Conservation (phyloP, 106 monocot genomes). For the Iris macrosiphon region DNA sequence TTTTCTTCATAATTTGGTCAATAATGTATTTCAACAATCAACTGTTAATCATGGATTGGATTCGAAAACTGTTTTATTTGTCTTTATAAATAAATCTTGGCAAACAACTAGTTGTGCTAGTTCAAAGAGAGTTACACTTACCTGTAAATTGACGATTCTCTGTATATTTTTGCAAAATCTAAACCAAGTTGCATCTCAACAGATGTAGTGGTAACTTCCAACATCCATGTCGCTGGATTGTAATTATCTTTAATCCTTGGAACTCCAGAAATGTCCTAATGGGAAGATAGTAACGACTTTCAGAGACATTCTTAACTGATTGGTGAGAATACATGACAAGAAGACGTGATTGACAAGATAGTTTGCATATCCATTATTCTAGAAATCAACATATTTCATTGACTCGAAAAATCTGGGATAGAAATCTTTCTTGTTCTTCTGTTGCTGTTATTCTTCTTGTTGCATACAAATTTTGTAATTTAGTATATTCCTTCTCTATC, state of each 20-base stretch:
- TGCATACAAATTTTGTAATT: neutral
- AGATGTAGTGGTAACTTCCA: constrained; percentile 63
- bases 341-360: too few species aligned
- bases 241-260: constrained; percentile 60
- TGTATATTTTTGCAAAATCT: constrained; percentile 57
- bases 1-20: too few species aligned
- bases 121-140: neutral
- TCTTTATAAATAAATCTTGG: too few species aligned
- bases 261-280: constrained; percentile 8
- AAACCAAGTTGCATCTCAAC: constrained; percentile 46
- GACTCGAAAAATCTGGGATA: too few species aligned
- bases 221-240: constrained; percentile 88
- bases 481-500: neutral
- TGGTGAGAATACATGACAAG: too few species aligned
- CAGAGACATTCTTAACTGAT: too few species aligned
- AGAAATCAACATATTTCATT: too few species aligned
- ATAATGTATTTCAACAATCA: too few species aligned
- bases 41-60: too few species aligned
- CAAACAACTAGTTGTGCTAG: constrained; percentile 7
- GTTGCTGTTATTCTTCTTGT: neutral
- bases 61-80: too few species aligned
- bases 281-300: neutral
- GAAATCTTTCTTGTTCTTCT: too few species aligned
- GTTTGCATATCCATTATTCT: too few species aligned
- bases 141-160: constrained; percentile 41